Evolutionary conservation across 495 filamentous ascomycete genomes (phyloP), one percentile per base, ranked within the genome.

Genomic region (Aspergillus steynii): DNA sequence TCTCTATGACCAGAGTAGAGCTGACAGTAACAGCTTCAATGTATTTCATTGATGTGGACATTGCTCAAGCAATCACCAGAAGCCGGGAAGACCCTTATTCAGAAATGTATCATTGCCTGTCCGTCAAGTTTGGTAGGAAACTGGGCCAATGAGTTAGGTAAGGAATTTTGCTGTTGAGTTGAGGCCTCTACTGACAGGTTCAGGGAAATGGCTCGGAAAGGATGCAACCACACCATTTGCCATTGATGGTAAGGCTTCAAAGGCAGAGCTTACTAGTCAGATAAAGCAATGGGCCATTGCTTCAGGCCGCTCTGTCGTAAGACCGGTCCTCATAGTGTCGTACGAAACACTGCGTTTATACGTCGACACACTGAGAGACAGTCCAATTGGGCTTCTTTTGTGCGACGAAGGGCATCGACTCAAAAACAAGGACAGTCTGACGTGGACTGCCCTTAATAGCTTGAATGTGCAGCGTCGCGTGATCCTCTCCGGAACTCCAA

Each of bases 71-170:
- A 99, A 69, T 96, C 93, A 6, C 89, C 94, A 1, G 93, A 97
- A 29, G 91, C 94, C 51, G 95, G 95, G 37, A 98, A 96, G 72
- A 78, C 89, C 14, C 93, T 90, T 0, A 97, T 99, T 25, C 90
- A 97, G 64, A 99, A 99, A 74, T 97, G 95, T 57, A 91, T 99
- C 20, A 96, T 99, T 66, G 96, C 92, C n/a, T 99, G 95, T 64
- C 95, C 95, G 1, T 97, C 96, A 0, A 97, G 92, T 82, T 81
- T 99, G 68, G 95, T 99, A 7, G 85, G 90, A 47, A 99, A 99
- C 73, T 99, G 95, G 95, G 95, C 94, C 50, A 98, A 97, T 69
- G 95, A 99, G 73, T 77, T 89, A 28, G 76, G 76, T 74, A 77
- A 65, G 70, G 14, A 53, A 10, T 15, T 29, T 4, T 25, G 14